Evolutionary conservation across 352 stramenopile genomes (phyloP).

Genomic region (Thalassiosira exigua): DNA sequence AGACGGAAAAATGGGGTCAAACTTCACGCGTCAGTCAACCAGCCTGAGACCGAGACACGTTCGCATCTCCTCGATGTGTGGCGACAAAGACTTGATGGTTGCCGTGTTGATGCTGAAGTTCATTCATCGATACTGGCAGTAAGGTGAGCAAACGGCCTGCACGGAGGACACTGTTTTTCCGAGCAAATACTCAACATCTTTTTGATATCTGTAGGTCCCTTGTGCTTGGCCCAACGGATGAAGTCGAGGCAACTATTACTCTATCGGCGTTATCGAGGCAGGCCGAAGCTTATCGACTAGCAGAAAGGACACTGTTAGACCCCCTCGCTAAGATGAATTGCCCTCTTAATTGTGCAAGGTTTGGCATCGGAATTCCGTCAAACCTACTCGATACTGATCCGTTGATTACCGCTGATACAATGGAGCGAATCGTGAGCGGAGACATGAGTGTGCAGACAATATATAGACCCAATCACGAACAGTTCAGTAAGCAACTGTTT

Average conservation of each 20-base stretch:
- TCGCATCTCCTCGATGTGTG: slow-evolving; percentile 84
- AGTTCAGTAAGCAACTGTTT: slow-evolving; percentile 73
- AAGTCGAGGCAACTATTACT: slow-evolving; percentile 83
- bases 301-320: slow-evolving; percentile 80
- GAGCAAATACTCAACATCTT: neutral
- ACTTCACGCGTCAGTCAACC: slow-evolving; percentile 64
- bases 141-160: slow-evolving; percentile 68
- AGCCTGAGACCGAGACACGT: slow-evolving; percentile 62
- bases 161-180: neutral
- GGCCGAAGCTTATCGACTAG: slow-evolving; percentile 76
- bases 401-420: slow-evolving; percentile 43
- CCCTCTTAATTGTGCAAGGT: slow-evolving; percentile 73
- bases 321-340: slow-evolving; percentile 73
- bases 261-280: slow-evolving; percentile 81
- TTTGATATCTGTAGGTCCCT: slow-evolving; percentile 61
- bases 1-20: slow-evolving; percentile 42
- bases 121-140: slow-evolving; percentile 91
- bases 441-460: slow-evolving; percentile 62
- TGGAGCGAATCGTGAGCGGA: slow-evolving; percentile 70
- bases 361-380: slow-evolving; percentile 74
- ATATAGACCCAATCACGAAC: slow-evolving; percentile 67
- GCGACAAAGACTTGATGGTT: slow-evolving; percentile 90
- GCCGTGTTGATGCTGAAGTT: slow-evolving; percentile 87
- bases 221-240: slow-evolving; percentile 79
- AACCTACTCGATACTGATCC: too few species aligned